Evolutionary conservation across 2,329 filamentous ascomycete genomes (phyloP).

Genomic region (Didymella lethalis): DNA sequence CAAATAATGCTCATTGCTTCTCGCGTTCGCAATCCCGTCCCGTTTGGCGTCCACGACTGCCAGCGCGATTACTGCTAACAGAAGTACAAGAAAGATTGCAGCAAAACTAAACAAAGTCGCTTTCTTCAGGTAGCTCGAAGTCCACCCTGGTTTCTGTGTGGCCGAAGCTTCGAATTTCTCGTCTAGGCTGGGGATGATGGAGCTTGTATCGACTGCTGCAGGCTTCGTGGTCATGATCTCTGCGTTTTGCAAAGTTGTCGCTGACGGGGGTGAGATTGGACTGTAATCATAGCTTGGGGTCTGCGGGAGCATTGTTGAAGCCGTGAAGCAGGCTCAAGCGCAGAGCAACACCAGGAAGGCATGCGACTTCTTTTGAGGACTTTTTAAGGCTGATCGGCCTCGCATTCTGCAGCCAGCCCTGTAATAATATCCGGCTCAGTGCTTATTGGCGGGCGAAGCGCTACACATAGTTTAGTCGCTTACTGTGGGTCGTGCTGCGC

Average conservation of each 20-base stretch:
- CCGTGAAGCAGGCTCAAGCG: not conserved
- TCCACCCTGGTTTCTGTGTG: not conserved
- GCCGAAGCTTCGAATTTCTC: not conserved
- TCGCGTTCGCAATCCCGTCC: not conserved
- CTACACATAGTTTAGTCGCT: not conserved
- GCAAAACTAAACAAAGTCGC: not conserved
- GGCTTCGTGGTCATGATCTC: not conserved
- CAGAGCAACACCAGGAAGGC: not conserved
- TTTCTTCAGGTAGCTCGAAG: not conserved
- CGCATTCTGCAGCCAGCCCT: not conserved
- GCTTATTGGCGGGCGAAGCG: not conserved
- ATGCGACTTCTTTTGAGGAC: not conserved
- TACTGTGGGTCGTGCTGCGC: not conserved
- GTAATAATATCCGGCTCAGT: not conserved
- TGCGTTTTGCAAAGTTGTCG: not conserved
- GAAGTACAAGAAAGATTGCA: not conserved
- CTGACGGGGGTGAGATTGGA: not conserved
- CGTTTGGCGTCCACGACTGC: not conserved
- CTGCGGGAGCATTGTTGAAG: not conserved
- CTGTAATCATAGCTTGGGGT: not conserved
- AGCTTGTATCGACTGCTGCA: not conserved
- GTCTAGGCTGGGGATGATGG: not conserved
- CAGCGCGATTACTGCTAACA: not conserved
- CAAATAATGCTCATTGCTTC: not conserved
- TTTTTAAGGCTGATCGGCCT: not conserved